Conservation (phyloP, 306 rosid species). For the Hippophae rhamnoides region DNA sequence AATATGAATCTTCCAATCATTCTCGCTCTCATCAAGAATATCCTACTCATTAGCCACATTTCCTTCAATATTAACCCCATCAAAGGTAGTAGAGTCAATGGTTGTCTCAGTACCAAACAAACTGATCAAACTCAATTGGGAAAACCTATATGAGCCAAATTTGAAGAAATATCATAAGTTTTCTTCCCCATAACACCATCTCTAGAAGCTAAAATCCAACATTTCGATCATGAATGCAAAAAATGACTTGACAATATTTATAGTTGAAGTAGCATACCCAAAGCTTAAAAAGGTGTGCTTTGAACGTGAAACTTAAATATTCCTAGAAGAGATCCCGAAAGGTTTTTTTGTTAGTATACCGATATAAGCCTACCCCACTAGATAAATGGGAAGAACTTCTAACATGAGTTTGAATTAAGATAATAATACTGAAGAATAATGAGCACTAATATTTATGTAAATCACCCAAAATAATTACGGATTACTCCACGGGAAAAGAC, state of each 20-base stretch:
- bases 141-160: slow-evolving; percentile 2
- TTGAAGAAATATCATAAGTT: slow-evolving; percentile 6
- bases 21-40: slow-evolving; percentile 52
- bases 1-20: slow-evolving; percentile 91
- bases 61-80: slow-evolving; percentile 63
- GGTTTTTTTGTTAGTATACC: not conserved
- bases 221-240: not conserved
- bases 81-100: slow-evolving; percentile 48
- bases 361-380: too few relatives aligned
- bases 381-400: too few relatives aligned
- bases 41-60: slow-evolving; percentile 53
- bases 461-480: too few relatives aligned
- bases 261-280: not conserved
- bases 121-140: slow-evolving; percentile 20
- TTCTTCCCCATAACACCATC: slow-evolving; percentile 1
- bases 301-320: not conserved
- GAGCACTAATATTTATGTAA: too few relatives aligned
- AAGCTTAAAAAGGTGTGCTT: not conserved
- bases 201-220: not conserved
- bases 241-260: not conserved
- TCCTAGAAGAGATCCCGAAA: slow-evolving; percentile 7
- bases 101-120: slow-evolving; percentile 37
- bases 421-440: too few relatives aligned
- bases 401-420: too few relatives aligned
- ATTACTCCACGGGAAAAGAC: too few relatives aligned